These are phyloP conservation scores for Hypoxylon rubiginosum DNA, from an alignment of 2,329 filamentous ascomycete species.

Conservation along the genomic window DNA sequence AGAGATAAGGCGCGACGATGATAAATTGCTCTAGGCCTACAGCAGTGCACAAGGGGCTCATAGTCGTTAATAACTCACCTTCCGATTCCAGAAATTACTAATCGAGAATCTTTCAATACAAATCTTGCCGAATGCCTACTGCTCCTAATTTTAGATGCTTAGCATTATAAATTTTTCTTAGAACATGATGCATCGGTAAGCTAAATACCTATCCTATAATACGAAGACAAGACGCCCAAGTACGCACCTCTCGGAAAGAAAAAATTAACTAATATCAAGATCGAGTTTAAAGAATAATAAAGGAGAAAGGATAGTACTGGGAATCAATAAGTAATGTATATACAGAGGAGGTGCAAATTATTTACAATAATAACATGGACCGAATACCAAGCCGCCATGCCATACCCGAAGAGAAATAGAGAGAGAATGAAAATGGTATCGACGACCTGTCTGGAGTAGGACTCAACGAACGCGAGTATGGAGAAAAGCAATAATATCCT, in stretches of 20 bases:
- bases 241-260: background rate
- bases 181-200: too few relatives aligned
- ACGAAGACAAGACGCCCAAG: background rate
- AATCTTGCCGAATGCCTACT: too few relatives aligned
- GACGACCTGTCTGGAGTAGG: constrained; percentile 13
- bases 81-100: background rate
- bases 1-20: constrained; percentile 16
- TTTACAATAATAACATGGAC: constrained; percentile 26
- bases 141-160: background rate
- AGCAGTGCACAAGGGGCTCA: too few relatives aligned
- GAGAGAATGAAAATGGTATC: background rate
- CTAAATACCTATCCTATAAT: background rate
- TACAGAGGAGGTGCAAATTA: constrained; percentile 12
- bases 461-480: constrained; percentile 9
- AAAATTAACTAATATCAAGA: background rate
- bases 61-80: background rate
- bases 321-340: background rate
- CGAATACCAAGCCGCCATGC: constrained; percentile 4
- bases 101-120: background rate
- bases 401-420: constrained; percentile 1
- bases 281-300: background rate
- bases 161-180: too few relatives aligned
- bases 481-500: background rate
- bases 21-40: background rate
- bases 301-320: background rate